Base-by-base conservation (phyloP, 495 filamentous ascomycete species). In the Lineolata rhizophorae region DNA sequence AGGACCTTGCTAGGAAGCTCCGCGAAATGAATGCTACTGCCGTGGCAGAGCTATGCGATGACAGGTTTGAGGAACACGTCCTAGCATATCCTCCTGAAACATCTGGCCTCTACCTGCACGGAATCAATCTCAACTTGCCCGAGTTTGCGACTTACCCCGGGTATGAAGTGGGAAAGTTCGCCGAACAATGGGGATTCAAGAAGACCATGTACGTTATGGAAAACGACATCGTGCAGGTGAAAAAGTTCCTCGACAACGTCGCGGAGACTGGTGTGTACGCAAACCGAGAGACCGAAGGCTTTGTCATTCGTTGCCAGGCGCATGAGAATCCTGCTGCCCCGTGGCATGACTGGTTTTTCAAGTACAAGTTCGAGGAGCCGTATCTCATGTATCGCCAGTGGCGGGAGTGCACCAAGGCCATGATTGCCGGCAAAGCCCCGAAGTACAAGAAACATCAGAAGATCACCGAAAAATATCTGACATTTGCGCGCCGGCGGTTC, bases 361-460 rank as follows among this genome's bases (percentile, higher is more conserved):
- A 97, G 51, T 97, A 81, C 64, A 97, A 97, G 56, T 97, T 95
- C 32, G 87, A 97, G 48, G 90, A 97, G 56, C 87, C 87, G 0
- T 97, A 97, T 50, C 55, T 97, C 41, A 80, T 97, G 79, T 97
- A 93, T 47, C 70, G 87, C 20, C 90, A 95, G 53, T 97, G 87
- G 87, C 76, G 87, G 22, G 87, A 95, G 57, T 85, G 74, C 49
- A 97, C 87, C 17, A 97, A 94, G 51, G 63, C 81, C 8, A 56
- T 94, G 30, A 92, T 95, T 32, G 34, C 60, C 2, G 81, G 81
- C 8, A 75, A 64, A 43, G 50, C 65, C 15, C 79, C 81, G 6
- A 76, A 64, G 34, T 74, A 64, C 56, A 77, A 64, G 54, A 94
- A 95, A 48, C 90, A 97, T 52, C 52, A 67, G 41, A 65, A 76